Evolutionary conservation across 208 protist genomes (phyloP).

Genomic region (Herpetomonas samuelpessoai): DNA sequence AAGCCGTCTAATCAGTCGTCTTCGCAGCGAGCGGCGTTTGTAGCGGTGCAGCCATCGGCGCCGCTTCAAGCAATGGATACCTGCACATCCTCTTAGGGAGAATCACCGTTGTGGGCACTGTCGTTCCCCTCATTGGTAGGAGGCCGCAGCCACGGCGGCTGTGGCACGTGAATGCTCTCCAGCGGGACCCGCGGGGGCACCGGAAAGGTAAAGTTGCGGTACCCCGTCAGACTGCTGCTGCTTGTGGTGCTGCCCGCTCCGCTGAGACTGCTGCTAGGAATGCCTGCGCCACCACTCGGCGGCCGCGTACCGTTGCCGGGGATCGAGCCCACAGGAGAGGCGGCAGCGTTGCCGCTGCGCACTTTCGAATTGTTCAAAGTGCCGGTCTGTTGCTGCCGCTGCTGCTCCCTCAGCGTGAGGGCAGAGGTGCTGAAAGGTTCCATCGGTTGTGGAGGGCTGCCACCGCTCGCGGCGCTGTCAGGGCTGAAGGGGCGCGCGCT

Average conservation of each 20-base stretch:
- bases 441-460: background rate
- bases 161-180: background rate
- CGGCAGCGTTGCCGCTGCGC: too few relatives aligned
- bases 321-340: too few relatives aligned
- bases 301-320: too few relatives aligned
- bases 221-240: background rate
- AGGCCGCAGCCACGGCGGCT: background rate
- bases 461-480: too few relatives aligned
- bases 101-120: background rate
- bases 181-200: background rate
- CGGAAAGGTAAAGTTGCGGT: background rate
- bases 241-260: background rate
- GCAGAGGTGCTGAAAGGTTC: too few relatives aligned
- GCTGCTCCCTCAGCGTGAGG: too few relatives aligned
- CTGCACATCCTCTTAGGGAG: too few relatives aligned
- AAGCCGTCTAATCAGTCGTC: background rate
- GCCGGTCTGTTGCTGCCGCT: too few relatives aligned
- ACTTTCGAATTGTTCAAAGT: too few relatives aligned
- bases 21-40: background rate
- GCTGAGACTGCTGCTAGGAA: background rate
- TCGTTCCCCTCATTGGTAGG: background rate
- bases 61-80: too few relatives aligned
- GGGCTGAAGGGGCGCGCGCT: too few relatives aligned
- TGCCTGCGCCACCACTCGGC: background rate
- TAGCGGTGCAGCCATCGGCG: too few relatives aligned